Evolutionary conservation across 1,139 yeast genomes (phyloP).

Genomic region (Saccharomycopsis phalli): DNA sequence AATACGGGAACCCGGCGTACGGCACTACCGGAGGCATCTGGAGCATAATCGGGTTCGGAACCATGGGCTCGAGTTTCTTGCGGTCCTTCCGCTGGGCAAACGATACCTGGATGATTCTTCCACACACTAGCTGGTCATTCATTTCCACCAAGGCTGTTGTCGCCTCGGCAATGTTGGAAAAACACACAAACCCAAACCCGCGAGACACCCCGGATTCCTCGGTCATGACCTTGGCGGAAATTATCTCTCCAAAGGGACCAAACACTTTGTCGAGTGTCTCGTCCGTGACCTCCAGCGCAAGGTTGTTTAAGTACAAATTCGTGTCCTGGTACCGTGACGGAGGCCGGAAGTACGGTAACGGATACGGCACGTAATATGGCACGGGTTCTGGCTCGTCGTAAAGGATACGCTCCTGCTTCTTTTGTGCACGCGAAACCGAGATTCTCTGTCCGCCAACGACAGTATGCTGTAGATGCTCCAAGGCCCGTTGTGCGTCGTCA

Average conservation of each 20-base stretch:
- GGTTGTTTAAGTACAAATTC: conserved; percentile 47
- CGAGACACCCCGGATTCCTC: conserved; percentile 24
- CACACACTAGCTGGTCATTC: conserved; percentile 29
- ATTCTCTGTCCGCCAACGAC: conserved; percentile 26
- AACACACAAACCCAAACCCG: conserved; percentile 48
- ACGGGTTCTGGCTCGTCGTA: conserved; percentile 1
- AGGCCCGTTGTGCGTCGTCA: conserved; percentile 30
- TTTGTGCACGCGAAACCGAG: conserved; percentile 32
- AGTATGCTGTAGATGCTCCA: conserved; percentile 26
- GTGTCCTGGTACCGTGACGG: conserved; percentile 39
- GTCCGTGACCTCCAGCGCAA: conserved; percentile 37
- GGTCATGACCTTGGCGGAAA: conserved; percentile 40
- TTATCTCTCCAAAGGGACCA: conserved; percentile 35
- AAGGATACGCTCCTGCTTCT: conserved; percentile 29
- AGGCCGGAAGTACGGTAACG: neutral
- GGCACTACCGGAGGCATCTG: neutral
- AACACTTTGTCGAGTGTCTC: conserved; percentile 27
- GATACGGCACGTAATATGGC: neutral
- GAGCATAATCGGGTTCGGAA: neutral
- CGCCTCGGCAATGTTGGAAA: conserved; percentile 37
- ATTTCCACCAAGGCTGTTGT: conserved; percentile 38
- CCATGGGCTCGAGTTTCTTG: neutral
- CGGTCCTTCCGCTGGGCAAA: conserved; percentile 31
- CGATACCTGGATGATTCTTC: conserved; percentile 27
- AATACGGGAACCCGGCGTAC: too few species aligned